Base-by-base conservation (phyloP, 2,329 filamentous ascomycete genomes). In the Lojkania enalia region DNA sequence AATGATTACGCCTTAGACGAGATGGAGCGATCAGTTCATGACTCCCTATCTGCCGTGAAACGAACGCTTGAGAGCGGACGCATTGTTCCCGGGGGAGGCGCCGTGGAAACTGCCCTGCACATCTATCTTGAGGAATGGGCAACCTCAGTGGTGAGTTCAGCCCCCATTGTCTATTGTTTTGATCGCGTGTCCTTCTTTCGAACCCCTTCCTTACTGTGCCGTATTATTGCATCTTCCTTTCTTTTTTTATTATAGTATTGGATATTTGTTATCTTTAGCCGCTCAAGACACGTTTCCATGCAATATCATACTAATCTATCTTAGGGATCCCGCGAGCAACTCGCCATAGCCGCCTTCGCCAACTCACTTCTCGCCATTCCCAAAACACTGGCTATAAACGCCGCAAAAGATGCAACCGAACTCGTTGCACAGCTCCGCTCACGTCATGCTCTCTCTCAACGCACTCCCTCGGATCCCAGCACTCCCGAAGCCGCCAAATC, bases 101-200 rank as follows among this genome's bases (percentile, higher is more conserved):
- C 94, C 32, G 92, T 96, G 16, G 94, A 99, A 78, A 97, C 94
- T n/a, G 94, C 94, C 37, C 82, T 99, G 55, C 94, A 97, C 77
- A 99, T 99, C 69, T 99, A 97, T 76, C 83, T 99, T 23, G 94
- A 99, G 77, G 94, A 99, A 74, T 99, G 95, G 73, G 94, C 94
- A 41, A 92, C 94, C 61, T 97, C 94, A 27, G 92, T 99, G 51
- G 90, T 82, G 76, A 62, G 79, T 77, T 15, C 14, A 33, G 7
- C 7, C 30, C 16, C 14, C 30, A 9, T 33, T 33, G n/a, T n/a
- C n/a, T n/a, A n/a, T n/a, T n/a, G n/a, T n/a, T n/a, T n/a, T n/a
- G n/a, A n/a, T n/a, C n/a, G n/a, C n/a, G n/a, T n/a, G n/a, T n/a
- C n/a, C n/a, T n/a, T n/a, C n/a, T n/a, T n/a, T n/a, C n/a, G n/a